A percentile compares a stretch with the other conserved stretches of the same genome.
These are phyloP conservation scores for Draba incana DNA, from an alignment of 345 rosid genomes.

Conservation along the genomic window DNA sequence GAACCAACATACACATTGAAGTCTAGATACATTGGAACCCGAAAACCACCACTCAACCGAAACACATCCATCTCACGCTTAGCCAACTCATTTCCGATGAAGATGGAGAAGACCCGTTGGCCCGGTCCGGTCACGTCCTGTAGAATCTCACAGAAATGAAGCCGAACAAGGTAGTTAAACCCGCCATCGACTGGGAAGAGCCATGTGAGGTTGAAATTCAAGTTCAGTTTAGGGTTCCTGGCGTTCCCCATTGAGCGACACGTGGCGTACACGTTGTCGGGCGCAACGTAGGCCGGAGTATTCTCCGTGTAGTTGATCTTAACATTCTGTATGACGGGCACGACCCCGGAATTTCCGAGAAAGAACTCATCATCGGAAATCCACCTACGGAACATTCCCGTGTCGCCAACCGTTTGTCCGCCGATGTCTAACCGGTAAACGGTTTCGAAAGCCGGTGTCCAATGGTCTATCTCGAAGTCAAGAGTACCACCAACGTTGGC, in stretches of 20 bases:
- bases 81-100: too few species aligned
- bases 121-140: neutral
- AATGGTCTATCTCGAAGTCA: neutral
- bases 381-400: slow-evolving; percentile 51
- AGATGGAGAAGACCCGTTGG: slow-evolving; percentile 36
- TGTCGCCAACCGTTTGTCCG: too few species aligned
- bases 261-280: slow-evolving; percentile 25
- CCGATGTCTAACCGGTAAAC: slow-evolving; percentile 45
- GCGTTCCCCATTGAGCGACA: slow-evolving; percentile 12
- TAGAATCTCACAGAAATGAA: slow-evolving; percentile 44
- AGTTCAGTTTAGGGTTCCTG: neutral
- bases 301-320: neutral
- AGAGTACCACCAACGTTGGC: accelerated
- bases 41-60: slow-evolving; percentile 21
- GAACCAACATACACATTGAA: slow-evolving; percentile 5
- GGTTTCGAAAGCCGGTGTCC: slow-evolving; percentile 34
- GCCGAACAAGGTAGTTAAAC: slow-evolving; percentile 40
- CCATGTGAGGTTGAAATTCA: slow-evolving; percentile 40
- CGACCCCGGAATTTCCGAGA: too few species aligned
- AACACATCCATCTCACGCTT: slow-evolving; percentile 19
- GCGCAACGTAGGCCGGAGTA: slow-evolving; percentile 29
- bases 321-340: too few species aligned
- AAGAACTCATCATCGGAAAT: neutral
- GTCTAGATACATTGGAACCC: slow-evolving; percentile 40
- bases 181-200: slow-evolving; percentile 36